Evolutionary conservation across 2,329 filamentous ascomycete genomes (phyloP).

Genomic region (Epichloe festucae): DNA sequence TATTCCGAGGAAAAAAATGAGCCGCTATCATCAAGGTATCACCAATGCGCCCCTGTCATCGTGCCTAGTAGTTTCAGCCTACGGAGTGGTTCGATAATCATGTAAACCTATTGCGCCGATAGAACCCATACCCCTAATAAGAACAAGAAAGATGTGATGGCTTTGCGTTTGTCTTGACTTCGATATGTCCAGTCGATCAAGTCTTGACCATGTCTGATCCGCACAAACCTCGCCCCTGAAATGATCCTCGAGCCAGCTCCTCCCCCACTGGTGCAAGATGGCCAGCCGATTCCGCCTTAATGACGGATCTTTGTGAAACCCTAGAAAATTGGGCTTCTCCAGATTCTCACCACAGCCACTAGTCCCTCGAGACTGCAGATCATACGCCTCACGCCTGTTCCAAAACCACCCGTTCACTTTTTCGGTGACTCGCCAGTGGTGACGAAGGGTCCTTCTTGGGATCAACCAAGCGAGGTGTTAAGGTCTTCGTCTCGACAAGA

Average conservation of each 20-base stretch:
- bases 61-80: not conserved
- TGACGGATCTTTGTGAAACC: not conserved
- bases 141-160: not conserved
- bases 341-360: not conserved
- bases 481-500: constrained; percentile 23
- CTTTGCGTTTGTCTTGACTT: not conserved
- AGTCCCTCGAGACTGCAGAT: not conserved
- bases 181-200: not conserved
- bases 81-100: not conserved
- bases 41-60: not conserved
- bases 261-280: not conserved
- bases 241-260: too few relatives aligned
- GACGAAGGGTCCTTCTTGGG: constrained; percentile 17
- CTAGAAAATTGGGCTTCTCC: not conserved
- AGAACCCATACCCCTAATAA: not conserved
- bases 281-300: not conserved
- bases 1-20: not conserved
- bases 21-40: not conserved
- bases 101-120: not conserved
- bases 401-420: constrained; percentile 41
- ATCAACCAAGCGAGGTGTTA: constrained; percentile 34
- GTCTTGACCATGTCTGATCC: too few relatives aligned
- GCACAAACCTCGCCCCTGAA: too few relatives aligned
- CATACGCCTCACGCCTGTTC: constrained; percentile 26
- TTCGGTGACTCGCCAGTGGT: constrained; percentile 28